Percentiles rank a stretch among this genome's conserved stretches.
Evolutionary conservation across 2,329 filamentous ascomycete species (phyloP).

Genomic region (Seiridium unicorne): DNA sequence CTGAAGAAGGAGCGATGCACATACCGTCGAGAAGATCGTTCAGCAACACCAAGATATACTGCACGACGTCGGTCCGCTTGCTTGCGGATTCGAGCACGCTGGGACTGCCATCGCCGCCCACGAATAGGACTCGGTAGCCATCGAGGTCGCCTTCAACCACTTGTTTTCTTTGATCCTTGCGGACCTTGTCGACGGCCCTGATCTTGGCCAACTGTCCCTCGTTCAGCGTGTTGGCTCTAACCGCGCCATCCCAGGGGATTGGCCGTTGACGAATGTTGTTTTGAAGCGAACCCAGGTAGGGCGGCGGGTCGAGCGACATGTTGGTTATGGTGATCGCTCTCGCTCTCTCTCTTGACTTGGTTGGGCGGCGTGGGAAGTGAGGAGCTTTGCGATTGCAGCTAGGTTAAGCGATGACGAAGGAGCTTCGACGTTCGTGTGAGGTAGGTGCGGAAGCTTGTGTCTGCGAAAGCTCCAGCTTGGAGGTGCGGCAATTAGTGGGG

Average conservation of each 20-base stretch:
- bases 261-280: conserved; percentile 95
- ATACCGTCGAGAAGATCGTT: conserved; percentile 84
- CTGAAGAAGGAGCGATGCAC: conserved; percentile 17
- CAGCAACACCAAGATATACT: conserved; percentile 89
- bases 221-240: conserved; percentile 88
- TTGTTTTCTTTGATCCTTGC: conserved; percentile 84
- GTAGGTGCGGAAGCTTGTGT: not conserved
- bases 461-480: not conserved
- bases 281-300: conserved; percentile 81
- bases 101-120: conserved; percentile 68
- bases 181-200: conserved; percentile 93
- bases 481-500: not conserved
- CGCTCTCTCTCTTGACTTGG: not conserved
- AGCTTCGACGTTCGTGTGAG: not conserved
- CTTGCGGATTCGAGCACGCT: conserved; percentile 81
- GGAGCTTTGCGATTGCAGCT: not conserved
- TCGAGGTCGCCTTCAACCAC: conserved; percentile 77
- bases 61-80: conserved; percentile 85
- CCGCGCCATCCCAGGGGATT: conserved; percentile 96
- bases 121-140: conserved; percentile 77
- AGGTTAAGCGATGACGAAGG: not conserved
- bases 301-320: conserved; percentile 92
- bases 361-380: not conserved
- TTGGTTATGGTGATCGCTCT: not conserved
- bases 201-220: conserved; percentile 94